Evolutionary conservation across 1,139 yeast species (phyloP), one percentile per base, ranked within the genome.

Genomic region (Yamadazyma pseudoaaseri): DNA sequence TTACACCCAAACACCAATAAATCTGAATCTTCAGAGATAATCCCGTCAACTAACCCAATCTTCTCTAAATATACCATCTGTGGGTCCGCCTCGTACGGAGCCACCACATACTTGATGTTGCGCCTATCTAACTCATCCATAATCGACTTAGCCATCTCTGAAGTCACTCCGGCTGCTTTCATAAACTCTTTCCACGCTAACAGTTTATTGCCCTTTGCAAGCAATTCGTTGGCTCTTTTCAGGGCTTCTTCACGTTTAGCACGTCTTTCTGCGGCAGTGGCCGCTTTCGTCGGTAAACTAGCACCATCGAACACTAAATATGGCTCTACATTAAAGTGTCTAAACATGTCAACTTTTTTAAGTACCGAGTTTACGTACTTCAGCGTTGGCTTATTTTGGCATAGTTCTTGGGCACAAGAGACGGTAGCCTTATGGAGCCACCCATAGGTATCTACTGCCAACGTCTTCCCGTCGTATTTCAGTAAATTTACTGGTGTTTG

Each of bases 61-160:
- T 78, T 77, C 54, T 92, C 98, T 31, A 94, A 67, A 49, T 82
- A 87, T 6, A 92, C 97, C 83, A 94, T 77, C 56, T 94, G 98
- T 0, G 98, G 86, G 56, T 94, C 99, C 0, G 98, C 98, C 60
- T 94, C 99, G 54, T 89, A 94, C 0, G 99, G 99, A 0, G 99
- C 98, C 7, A 94, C 98, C 12, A 92, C 76, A 49, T 78, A 92
- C 42, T 71, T 72, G 30, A 94, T 78, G 1, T 62, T 59, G 31
- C 72, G 65, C n/a, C 56, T 50, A 46, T 79, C 81, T 42, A 94
- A 69, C 44, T 77, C 82, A 21, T 82, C 82, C 58, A 90, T 87
- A 12, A 92, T 70, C 16, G 87, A 75, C 48, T 86, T 85, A 4
- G 96, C 97, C 94, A 94, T 89, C 43, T 78, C 79, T 1, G 96